Conservation (phyloP, 2,329 filamentous ascomycete genomes). For the Fusarium liriodendri region DNA sequence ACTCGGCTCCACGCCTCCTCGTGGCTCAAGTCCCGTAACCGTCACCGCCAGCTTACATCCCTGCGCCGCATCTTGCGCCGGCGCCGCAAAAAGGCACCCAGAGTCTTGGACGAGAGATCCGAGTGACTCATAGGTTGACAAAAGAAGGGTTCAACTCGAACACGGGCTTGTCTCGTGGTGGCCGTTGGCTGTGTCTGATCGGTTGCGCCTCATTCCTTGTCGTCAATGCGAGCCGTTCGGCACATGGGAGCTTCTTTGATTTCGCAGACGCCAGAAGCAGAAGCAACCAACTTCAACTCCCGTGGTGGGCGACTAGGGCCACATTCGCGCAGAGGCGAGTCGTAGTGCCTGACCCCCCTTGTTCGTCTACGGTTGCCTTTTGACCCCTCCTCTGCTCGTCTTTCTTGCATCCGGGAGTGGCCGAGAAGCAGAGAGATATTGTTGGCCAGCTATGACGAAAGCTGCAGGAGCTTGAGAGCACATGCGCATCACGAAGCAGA, state of each 20-base stretch:
- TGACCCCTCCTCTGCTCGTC: slow-evolving; percentile 28
- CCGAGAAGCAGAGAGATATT: slow-evolving; percentile 26
- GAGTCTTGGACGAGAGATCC: slow-evolving; percentile 24
- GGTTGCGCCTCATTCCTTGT: slow-evolving; percentile 22
- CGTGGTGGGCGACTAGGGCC: slow-evolving; percentile 28
- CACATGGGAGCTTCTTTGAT: slow-evolving; percentile 37
- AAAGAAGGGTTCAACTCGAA: slow-evolving; percentile 19
- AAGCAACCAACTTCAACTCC: slow-evolving; percentile 34
- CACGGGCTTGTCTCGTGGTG: slow-evolving; percentile 20
- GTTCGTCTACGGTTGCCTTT: slow-evolving; percentile 22
- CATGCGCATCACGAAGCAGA: slow-evolving; percentile 23
- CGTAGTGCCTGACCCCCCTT: slow-evolving; percentile 26
- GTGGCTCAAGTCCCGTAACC: slow-evolving; percentile 28
- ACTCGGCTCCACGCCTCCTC: slow-evolving; percentile 34
- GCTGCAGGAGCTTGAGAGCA: slow-evolving; percentile 21
- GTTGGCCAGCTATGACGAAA: slow-evolving; percentile 28
- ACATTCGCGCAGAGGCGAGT: slow-evolving; percentile 1
- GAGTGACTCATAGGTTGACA: slow-evolving; percentile 40
- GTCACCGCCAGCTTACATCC: slow-evolving; percentile 35
- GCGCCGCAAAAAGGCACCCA: slow-evolving; percentile 31
- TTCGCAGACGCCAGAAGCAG: slow-evolving; percentile 14
- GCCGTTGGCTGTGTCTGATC: slow-evolving; percentile 19
- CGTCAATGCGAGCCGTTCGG: slow-evolving; percentile 36
- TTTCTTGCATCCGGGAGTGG: slow-evolving; percentile 39
- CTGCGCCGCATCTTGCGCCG: slow-evolving; percentile 29